Evolutionary conservation across 2,329 filamentous ascomycete species (phyloP).

Genomic region (Lasiodiplodia citricola): DNA sequence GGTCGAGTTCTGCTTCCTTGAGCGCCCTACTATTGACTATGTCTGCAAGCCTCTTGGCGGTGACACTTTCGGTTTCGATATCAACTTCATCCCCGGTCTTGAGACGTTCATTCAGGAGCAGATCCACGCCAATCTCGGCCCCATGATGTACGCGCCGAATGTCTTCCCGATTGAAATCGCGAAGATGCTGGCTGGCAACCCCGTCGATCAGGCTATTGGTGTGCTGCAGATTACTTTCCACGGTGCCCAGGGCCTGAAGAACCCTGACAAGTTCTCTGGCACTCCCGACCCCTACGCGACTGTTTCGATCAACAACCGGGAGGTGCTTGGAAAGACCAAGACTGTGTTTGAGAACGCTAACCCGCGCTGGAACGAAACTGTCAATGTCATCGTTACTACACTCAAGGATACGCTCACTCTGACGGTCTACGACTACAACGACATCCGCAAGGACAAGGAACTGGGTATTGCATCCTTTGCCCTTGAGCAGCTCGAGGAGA

Average conservation of each 20-base stretch:
- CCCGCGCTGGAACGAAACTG: conserved; percentile 94
- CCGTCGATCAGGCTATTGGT: conserved; percentile 94
- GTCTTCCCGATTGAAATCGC: conserved; percentile 98
- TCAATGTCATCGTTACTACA: conserved; percentile 92
- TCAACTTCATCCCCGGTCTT: conserved; percentile 97
- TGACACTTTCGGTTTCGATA: conserved; percentile 94
- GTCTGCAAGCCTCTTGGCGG: conserved; percentile 97
- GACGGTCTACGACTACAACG: conserved; percentile 89
- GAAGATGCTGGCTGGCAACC: conserved; percentile 93
- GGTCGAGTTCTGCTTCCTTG: conserved; percentile 93
- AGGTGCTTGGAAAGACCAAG: conserved; percentile 86
- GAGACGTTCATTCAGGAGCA: conserved; percentile 94
- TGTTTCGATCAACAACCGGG: conserved; percentile 82
- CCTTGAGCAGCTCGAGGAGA: conserved; percentile 79
- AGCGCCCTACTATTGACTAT: conserved; percentile 88
- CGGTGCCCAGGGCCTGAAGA: conserved; percentile 90
- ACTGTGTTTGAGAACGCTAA: conserved; percentile 81
- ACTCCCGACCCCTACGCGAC: conserved; percentile 89
- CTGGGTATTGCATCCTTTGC: conserved; percentile 85
- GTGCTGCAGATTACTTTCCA: conserved; percentile 91
- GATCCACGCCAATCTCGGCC: conserved; percentile 89
- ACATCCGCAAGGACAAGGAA: conserved; percentile 95
- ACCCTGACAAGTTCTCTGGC: conserved; percentile 90
- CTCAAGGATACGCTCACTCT: conserved; percentile 87
- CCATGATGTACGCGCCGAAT: conserved; percentile 98